Evolutionary conservation across 495 filamentous ascomycete genomes (phyloP).

Genomic region (Podospora bellae-mahoneyi): DNA sequence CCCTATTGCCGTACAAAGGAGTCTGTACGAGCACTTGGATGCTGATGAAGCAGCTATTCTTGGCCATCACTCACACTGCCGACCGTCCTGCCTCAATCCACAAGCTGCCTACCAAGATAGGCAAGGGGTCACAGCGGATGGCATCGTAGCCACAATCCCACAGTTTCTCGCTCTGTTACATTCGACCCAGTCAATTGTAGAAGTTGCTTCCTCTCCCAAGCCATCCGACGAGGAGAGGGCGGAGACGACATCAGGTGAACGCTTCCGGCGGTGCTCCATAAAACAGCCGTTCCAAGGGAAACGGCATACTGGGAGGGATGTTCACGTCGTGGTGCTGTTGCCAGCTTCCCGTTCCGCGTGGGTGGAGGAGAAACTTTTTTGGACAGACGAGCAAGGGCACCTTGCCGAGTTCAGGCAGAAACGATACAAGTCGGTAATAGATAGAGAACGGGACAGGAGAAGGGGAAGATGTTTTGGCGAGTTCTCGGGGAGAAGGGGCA

Average conservation of each 20-base stretch:
- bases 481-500: background rate
- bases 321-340: constrained; percentile 18
- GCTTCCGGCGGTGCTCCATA: constrained; percentile 8
- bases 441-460: background rate
- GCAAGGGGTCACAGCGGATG: constrained; percentile 6
- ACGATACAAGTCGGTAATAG: constrained; percentile 15
- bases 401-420: constrained; percentile 15
- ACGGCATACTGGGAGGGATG: constrained; percentile 13
- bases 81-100: background rate
- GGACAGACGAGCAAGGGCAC: constrained; percentile 13
- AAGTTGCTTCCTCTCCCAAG: background rate
- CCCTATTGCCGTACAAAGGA: background rate
- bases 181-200: constrained; percentile 12
- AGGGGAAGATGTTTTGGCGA: background rate
- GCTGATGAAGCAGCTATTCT: background rate
- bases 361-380: constrained; percentile 21
- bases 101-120: background rate
- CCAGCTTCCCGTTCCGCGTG: constrained; percentile 6
- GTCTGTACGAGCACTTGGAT: background rate
- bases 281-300: constrained; percentile 6
- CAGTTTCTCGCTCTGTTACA: constrained; percentile 22
- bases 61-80: background rate
- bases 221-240: background rate
- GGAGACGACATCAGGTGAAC: background rate
- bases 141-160: constrained; percentile 20